Evolutionary conservation across 257 asterid genomes (phyloP), one percentile per base, ranked within the genome.

Genomic region (Asclepias syriaca): DNA sequence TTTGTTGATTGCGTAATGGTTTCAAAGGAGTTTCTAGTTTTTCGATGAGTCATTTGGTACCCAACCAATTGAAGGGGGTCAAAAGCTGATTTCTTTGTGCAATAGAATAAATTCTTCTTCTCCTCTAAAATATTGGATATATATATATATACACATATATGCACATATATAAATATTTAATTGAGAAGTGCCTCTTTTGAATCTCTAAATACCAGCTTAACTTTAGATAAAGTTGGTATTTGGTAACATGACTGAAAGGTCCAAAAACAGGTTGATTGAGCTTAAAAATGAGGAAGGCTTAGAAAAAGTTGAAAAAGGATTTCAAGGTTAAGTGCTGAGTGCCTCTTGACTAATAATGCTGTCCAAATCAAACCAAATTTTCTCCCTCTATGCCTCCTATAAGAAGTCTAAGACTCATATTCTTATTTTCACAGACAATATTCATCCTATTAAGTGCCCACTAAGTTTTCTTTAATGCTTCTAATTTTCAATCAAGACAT

Each of bases 1-100:
- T 39, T 39, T 45, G 29, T 65, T 79, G 74, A 72, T 68, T 63
- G 68, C 78, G 72, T 76, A 75, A 68, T 68, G 60, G 60, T 39
- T 48, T 66, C 39, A 24, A 53, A 18, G 71, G 58, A 43, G 56
- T 18, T 45, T 14, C 58, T 71, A 50, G 67, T 74, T 6, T 48
- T 40, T 8, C 2, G 34, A 45, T 54, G 72, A 76, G 76, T 65
- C 76, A 27, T 65, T 16, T 45, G 68, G 22, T 24, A 40, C 48
- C 57, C 19, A 73, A 68, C 19, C 58, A 48, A 24, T 67, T 68
- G 46, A 6, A 24, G 21, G 32, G 8, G 11, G 11, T 32, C 61
- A 32, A 53, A 32, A n/a, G 7, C 8, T 48, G 53, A 13, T 24
- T 13, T 37, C 54, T 59, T 70, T 37, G 13, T 3, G 50, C 15